Evolutionary conservation across 116 monocot genomes (phyloP), one percentile per base, ranked within the genome.

Genomic region (Papilionanthe hybrid): DNA sequence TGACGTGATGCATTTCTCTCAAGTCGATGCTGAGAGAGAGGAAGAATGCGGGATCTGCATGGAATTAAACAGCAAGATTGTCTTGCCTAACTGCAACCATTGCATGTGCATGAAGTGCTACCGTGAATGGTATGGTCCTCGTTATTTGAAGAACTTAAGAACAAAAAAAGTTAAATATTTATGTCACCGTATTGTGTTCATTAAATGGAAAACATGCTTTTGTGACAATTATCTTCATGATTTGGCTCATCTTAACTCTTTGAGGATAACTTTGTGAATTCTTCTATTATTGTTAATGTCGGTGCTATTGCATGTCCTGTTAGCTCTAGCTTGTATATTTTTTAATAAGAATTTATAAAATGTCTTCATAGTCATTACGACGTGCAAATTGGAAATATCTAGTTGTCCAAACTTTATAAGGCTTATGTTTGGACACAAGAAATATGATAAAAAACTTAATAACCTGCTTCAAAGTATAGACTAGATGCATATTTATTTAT

Each of bases 41-140:
- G 88, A 88, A 45, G 88, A 88, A 81, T 88, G 88, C 55, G 88
- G 88, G 42, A 88, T 88, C 20, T 88, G 88, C 80, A 75, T 88
- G 83, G 88, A 88, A 71, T 81, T 75, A 43, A 88, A 88, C 66
- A 83, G 71, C 85, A 89, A 81, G 60, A 78, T 89, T 78, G 86
- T 89, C 2, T 55, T 89, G 41, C 89, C 89, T 27, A 79, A 81
- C 76, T 85, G 89, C 81, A 83, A 72, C 65, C 89, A 89, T 81
- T 80, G 83, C n/a, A 79, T 89, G 89, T 86, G 86, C 76, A 81
- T 86, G 77, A 89, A 83, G 69, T 82, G 82, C 50, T 82, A 82
- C 45, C 77, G 69, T 25, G 77, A 82, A 74, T 80, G 80, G 80
- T 80, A 80, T 43, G 22, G 1, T 69, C 13, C 22, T 43, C 23